A percentile compares a stretch with the other conserved stretches of the same genome.
These are phyloP conservation scores for Geotrichum reessii DNA, from an alignment of 1,139 yeast genomes.

Conservation along the genomic window DNA sequence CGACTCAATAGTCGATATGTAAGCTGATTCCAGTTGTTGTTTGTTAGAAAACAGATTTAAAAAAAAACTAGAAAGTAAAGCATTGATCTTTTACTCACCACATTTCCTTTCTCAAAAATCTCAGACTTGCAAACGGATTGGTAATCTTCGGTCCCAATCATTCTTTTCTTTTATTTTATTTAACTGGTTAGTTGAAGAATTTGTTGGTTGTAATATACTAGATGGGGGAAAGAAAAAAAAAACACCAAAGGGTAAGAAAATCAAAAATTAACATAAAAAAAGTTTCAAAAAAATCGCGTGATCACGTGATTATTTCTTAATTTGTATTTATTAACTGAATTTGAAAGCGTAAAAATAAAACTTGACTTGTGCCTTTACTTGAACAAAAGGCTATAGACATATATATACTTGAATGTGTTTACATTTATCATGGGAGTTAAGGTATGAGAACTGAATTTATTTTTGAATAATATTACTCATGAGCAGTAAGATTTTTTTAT, in stretches of 20 bases:
- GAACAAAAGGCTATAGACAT: too few species aligned
- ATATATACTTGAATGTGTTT: too few species aligned
- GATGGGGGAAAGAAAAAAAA: background rate
- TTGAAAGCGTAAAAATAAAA: background rate
- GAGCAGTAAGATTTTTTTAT: too few species aligned
- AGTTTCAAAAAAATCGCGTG: background rate
- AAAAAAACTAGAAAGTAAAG: background rate
- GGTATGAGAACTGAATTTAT: too few species aligned
- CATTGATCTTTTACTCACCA: conserved; percentile 10
- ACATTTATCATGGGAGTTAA: too few species aligned
- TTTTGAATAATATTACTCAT: too few species aligned
- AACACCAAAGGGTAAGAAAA: too few species aligned
- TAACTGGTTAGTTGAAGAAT: too few species aligned
- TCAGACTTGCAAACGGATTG: conserved; percentile 15
- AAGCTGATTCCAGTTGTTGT: conserved; percentile 9
- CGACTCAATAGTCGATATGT: conserved; percentile 18
- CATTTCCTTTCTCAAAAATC: conserved; percentile 15
- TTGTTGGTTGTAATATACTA: background rate
- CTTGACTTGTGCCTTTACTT: background rate
- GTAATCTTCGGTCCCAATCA: conserved; percentile 2
- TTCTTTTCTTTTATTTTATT: background rate
- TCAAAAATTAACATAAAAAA: background rate
- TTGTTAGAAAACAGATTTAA: background rate
- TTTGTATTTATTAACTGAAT: background rate
- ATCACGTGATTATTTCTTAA: background rate